A percentile compares a stretch with the other conserved stretches of the same genome.
Evolutionary conservation across 768 basidiomycete genomes (phyloP).

Genomic region (Neoboletus subvelutipes): DNA sequence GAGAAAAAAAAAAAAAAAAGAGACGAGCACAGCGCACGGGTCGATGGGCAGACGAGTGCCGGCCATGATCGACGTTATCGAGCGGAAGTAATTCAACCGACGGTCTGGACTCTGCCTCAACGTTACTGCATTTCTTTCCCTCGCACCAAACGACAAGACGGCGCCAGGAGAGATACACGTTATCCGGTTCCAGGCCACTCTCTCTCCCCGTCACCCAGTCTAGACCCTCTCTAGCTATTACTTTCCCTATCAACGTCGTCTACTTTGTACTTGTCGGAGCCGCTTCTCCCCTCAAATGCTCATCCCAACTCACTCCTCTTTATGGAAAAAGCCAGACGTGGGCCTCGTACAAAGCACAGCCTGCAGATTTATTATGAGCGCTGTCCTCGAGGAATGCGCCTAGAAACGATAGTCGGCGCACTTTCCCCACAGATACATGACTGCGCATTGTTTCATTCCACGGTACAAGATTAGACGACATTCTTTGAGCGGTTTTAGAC

Average conservation of each 20-base stretch:
- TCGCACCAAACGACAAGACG: conserved; percentile 17
- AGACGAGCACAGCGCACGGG: neutral
- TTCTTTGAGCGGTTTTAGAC: neutral
- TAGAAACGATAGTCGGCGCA: neutral
- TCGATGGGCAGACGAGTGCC: conserved; percentile 12
- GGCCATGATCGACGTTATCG: conserved; percentile 27
- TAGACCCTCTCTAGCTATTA: conserved; percentile 13
- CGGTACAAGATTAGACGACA: neutral
- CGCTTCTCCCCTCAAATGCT: neutral
- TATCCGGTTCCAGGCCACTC: conserved; percentile 12
- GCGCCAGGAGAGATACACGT: conserved; percentile 25
- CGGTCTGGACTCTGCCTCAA: conserved; percentile 25
- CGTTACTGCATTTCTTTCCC: conserved; percentile 16
- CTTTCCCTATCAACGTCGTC: neutral
- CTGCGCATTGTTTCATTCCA: neutral
- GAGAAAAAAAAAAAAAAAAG: no score
- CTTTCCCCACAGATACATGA: no score
- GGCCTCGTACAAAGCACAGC: no score
- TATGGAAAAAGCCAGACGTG: neutral
- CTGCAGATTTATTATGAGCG: no score
- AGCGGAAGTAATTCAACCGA: conserved; percentile 19
- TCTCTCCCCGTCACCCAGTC: conserved; percentile 11
- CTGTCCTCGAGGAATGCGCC: no score
- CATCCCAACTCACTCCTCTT: neutral
- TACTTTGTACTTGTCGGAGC: neutral